These are phyloP conservation scores for Spirogloea muscicola DNA, from an alignment of 139 green algal species.

Conservation along the genomic window DNA sequence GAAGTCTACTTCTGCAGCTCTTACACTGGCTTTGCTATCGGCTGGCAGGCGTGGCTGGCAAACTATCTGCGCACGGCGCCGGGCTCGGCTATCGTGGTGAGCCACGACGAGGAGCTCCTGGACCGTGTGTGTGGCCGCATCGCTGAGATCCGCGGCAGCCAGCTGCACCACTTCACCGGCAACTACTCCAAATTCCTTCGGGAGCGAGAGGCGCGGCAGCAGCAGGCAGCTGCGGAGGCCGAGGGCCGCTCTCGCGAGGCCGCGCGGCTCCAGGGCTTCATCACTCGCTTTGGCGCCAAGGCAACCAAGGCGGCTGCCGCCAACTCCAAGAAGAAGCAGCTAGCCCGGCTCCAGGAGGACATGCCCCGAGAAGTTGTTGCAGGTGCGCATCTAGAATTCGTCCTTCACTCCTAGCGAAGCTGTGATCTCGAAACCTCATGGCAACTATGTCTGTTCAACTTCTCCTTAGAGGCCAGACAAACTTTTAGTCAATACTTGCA, in stretches of 20 bases:
- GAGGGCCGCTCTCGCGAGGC: slow-evolving; percentile 56
- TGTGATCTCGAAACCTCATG: too few relatives aligned
- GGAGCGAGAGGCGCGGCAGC: slow-evolving; percentile 53
- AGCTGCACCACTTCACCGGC: slow-evolving; percentile 64
- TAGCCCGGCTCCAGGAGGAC: slow-evolving; percentile 42
- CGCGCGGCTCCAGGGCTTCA: slow-evolving; percentile 64
- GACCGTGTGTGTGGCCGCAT: slow-evolving; percentile 45
- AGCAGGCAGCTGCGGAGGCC: slow-evolving; percentile 47
- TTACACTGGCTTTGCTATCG: too few relatives aligned
- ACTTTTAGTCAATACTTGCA: too few relatives aligned
- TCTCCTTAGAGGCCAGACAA: too few relatives aligned
- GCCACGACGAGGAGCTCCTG: slow-evolving; percentile 68
- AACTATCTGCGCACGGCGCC: slow-evolving; percentile 55
- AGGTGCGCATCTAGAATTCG: too few relatives aligned
- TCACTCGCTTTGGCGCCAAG: slow-evolving; percentile 70
- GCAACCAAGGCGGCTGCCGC: slow-evolving; percentile 64
- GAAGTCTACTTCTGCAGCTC: too few relatives aligned
- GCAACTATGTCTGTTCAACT: too few relatives aligned
- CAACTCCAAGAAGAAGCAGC: slow-evolving; percentile 54
- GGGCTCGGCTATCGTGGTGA: slow-evolving; percentile 61
- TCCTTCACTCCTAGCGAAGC: too few relatives aligned
- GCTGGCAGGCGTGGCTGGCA: slow-evolving; percentile 61
- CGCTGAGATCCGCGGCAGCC: slow-evolving; percentile 50
- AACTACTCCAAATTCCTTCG: slow-evolving; percentile 63
- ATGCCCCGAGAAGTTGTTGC: too few relatives aligned